Conservation (phyloP, 805 yeast genomes). For the Tetrapisispora namnaoensis region DNA sequence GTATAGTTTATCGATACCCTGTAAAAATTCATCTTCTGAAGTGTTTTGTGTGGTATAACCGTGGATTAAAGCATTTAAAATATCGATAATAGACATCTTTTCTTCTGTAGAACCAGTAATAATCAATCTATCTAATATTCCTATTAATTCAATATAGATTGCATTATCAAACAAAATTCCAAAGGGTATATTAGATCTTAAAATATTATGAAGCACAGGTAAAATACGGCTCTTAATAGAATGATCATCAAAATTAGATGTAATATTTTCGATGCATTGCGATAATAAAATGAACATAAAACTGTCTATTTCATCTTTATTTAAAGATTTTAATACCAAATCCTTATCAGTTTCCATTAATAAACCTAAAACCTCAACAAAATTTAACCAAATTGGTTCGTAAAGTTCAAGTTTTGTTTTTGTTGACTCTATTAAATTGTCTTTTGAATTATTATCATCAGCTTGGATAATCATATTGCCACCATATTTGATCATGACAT, state of each 20-base stretch:
- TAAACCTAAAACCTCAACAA: slow-evolving; percentile 65
- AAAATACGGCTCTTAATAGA: slow-evolving; percentile 30
- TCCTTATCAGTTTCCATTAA: slow-evolving; percentile 44
- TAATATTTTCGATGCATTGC: slow-evolving; percentile 68
- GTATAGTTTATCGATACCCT: slow-evolving; percentile 68
- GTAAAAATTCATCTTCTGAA: slow-evolving; percentile 35
- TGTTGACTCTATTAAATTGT: slow-evolving; percentile 14
- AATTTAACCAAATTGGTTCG: slow-evolving; percentile 58
- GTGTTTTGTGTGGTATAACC: slow-evolving; percentile 26
- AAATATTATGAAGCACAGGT: slow-evolving; percentile 44
- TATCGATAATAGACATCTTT: slow-evolving; percentile 40
- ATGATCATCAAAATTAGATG: slow-evolving; percentile 30
- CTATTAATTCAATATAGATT: slow-evolving; percentile 66
- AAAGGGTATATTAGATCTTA: slow-evolving; percentile 48
- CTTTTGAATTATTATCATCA: background rate
- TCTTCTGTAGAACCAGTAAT: slow-evolving; percentile 46
- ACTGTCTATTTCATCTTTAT: slow-evolving; percentile 43
- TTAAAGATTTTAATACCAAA: slow-evolving; percentile 38
- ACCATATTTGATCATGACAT: slow-evolving; percentile 53
- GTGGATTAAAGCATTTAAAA: slow-evolving; percentile 47
- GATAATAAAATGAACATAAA: slow-evolving; percentile 76
- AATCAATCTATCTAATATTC: slow-evolving; percentile 62
- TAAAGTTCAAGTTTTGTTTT: slow-evolving; percentile 25
- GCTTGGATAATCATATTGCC: slow-evolving; percentile 18
- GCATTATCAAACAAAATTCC: slow-evolving; percentile 53